Evolutionary conservation across 129 eudicot genomes (phyloP), one percentile per base, ranked within the genome.

Genomic region (Chrysanthemum seticuspe): DNA sequence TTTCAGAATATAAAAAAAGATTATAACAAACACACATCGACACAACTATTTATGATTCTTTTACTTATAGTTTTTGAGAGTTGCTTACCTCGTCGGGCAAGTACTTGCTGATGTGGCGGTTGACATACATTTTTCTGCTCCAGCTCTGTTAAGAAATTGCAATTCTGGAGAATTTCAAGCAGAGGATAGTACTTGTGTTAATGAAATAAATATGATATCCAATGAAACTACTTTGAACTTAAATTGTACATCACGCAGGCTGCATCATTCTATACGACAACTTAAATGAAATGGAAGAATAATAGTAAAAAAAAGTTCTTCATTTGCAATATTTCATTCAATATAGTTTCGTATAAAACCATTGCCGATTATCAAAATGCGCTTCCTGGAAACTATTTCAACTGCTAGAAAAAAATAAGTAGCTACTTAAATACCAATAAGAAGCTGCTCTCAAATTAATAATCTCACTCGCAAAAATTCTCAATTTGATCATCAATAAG

Each of bases 111-210:
- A n/a, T n/a, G n/a, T n/a, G n/a, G n/a, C n/a, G n/a, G n/a, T n/a
- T n/a, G n/a, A n/a, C n/a, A n/a, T n/a, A n/a, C n/a, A n/a, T n/a
- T 87, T 77, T 89, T 89, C 71, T 73, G 87, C 89, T 85, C 96
- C 90, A 93, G 79, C 59, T 87, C 95, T 81, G 62, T 78, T 74
- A 89, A 77, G 68, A 87, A 89, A 78, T 82, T 82, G 82, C 98
- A 93, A 57, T 82, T 83, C 76, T 87, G 87, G 71, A 93, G 85
- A 76, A 93, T 85, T 77, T 86, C 87, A 80, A 87, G 88, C 85
- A 93, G 87, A 70, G 98, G 95, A 73, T 74, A 82, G 84, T 77
- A 83, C 96, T 96, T 93, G 96, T 65, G 81, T 64, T 78, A 76
- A 79, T 76, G 58, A 77, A 83, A 71, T 62, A 58, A 85, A 81